phyloP scores from a whole-genome alignment of 805 yeast species.

The Candida dajiaensis region DNA sequence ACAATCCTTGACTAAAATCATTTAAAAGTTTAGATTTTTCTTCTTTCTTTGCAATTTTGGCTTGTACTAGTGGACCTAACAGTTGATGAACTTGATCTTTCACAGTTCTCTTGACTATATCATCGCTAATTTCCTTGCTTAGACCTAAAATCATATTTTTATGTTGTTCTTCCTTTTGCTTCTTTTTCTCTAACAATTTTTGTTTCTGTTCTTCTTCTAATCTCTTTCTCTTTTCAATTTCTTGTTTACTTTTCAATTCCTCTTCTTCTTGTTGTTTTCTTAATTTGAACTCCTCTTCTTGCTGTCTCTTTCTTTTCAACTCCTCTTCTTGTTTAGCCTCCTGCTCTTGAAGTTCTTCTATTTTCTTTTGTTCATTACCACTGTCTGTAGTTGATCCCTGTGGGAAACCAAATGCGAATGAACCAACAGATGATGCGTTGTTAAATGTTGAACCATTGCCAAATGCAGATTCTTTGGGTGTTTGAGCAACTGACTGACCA shows the following conservation, averaged over 20 bases:
- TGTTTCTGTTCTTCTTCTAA: slow-evolving; percentile 11
- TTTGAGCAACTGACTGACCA: not conserved
- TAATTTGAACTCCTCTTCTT: slow-evolving; percentile 3
- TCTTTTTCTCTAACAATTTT: slow-evolving; percentile 13
- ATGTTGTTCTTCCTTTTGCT: slow-evolving; percentile 10
- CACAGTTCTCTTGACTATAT: slow-evolving; percentile 15
- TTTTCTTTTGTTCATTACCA: slow-evolving; percentile 2
- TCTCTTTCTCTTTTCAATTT: slow-evolving; percentile 6
- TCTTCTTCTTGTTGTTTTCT: slow-evolving; percentile 5
- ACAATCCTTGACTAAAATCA: slow-evolving; percentile 44
- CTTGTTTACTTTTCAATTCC: slow-evolving; percentile 6
- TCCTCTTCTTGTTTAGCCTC: slow-evolving; percentile 5
- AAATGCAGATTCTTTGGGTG: not conserved
- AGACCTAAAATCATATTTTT: slow-evolving; percentile 11
- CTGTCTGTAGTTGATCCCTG: not conserved
- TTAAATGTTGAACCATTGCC: not conserved
- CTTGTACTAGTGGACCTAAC: slow-evolving; percentile 8
- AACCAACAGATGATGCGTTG: not conserved
- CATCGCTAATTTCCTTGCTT: not conserved
- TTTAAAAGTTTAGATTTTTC: slow-evolving; percentile 28
- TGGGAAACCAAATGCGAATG: not conserved
- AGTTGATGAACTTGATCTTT: slow-evolving; percentile 15
- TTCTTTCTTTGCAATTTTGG: slow-evolving; percentile 9
- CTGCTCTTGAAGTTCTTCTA: slow-evolving; percentile 5
- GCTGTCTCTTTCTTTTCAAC: slow-evolving; percentile 4